Percentiles rank a stretch among this genome's conserved stretches.
Evolutionary conservation across 2,329 filamentous ascomycete species (phyloP).

Genomic region (Cytospora paraplurivora): DNA sequence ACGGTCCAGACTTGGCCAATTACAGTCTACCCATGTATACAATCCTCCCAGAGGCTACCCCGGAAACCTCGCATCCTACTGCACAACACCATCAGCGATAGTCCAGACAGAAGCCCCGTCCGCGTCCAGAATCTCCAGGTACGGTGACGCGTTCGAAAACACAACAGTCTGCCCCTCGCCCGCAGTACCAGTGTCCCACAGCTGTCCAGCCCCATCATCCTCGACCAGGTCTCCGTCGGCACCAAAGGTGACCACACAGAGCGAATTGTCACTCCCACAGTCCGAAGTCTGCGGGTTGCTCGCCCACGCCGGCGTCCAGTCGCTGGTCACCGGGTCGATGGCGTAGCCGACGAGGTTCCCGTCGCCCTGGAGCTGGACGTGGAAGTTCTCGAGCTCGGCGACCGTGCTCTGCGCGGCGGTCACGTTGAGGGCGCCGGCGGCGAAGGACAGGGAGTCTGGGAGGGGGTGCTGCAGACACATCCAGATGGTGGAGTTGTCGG

Average conservation of each 20-base stretch:
- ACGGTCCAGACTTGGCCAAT: too few species aligned
- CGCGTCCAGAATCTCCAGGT: not conserved
- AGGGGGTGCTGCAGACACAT: conserved; percentile 32
- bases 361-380: conserved; percentile 34
- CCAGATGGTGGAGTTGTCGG: conserved; percentile 34
- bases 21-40: not conserved
- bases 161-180: conserved; percentile 5
- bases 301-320: conserved; percentile 24
- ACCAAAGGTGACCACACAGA: conserved; percentile 14
- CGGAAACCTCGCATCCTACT: not conserved
- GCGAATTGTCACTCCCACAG: conserved; percentile 21
- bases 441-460: conserved; percentile 28
- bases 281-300: conserved; percentile 15
- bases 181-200: conserved; percentile 12
- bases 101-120: not conserved
- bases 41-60: too few species aligned
- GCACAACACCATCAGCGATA: conserved; percentile 6
- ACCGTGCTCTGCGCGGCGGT: conserved; percentile 29
- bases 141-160: conserved; percentile 8
- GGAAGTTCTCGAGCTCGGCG: conserved; percentile 30
- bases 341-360: conserved; percentile 32
- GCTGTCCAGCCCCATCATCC: conserved; percentile 1
- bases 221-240: conserved; percentile 18
- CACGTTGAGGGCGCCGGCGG: conserved; percentile 29
- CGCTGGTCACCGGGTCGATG: conserved; percentile 25